Evolutionary conservation across 495 filamentous ascomycete genomes (phyloP), one percentile per base, ranked within the genome.

Genomic region (Articulospora tetracladia): DNA sequence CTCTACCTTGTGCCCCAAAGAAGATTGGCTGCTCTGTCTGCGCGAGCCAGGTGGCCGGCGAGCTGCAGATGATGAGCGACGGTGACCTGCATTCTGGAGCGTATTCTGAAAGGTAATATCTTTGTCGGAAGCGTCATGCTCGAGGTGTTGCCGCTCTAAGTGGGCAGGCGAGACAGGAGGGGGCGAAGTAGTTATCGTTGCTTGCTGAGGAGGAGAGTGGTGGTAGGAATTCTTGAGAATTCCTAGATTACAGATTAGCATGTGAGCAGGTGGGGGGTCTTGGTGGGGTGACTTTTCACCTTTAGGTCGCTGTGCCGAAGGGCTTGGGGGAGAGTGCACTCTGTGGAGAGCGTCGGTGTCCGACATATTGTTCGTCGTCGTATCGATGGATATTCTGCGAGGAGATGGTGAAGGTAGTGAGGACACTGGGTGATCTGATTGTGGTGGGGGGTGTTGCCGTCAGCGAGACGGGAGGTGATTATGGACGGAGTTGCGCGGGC

Each of bases 61-160:
- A 41, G 34, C 78, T 41, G 79, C 77, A 7, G 91, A 92, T 0
- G 91, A 95, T 19, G 88, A 91, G 49, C 90, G 89, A 47, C 94
- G 91, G 58, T 86, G 91, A 32, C 94, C 94, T 39, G 94, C 93
- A 74, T 98, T 98, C 66, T 89, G 83, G 60, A 96, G 83, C 12
- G 94, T 98, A 75, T 98, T 98, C 70, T 91, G 86, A 46, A 97
- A 83, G 13, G 90, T 93, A 57, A 97, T 76, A 59, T 98, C 94
- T 70, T 95, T 92, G 58, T 90, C 86, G 3, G 86, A 83, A 44
- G 84, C 61, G 47, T 79, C 73, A 60, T 71, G 77, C 44, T 70
- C 68, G 39, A 69, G 58, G 44, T 58, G 66, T 36, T 64, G 65
- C 34, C 67, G 68, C 11, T 17, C 17, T 17, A 28, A 6, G 26